Evolutionary conservation across 192 early-diverging fungal genomes (phyloP).

Genomic region (Coemansia sp.): DNA sequence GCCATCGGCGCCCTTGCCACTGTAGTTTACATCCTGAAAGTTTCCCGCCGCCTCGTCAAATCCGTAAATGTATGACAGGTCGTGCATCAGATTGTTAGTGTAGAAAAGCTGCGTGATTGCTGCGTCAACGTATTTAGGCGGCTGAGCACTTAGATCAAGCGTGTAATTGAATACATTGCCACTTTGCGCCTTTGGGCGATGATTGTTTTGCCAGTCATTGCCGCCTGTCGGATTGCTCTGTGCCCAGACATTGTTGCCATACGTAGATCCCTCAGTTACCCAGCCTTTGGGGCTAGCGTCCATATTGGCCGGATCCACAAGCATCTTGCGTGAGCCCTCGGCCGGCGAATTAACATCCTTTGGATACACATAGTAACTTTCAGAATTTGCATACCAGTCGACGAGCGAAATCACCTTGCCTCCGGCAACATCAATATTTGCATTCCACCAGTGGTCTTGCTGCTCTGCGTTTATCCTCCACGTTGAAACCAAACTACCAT

Average conservation of each 20-base stretch:
- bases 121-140: conserved; percentile 72
- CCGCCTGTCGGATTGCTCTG: conserved; percentile 83
- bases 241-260: conserved; percentile 95
- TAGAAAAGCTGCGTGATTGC: conserved; percentile 91
- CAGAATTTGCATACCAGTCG: conserved; percentile 82
- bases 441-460: conserved; percentile 81
- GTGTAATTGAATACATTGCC: conserved; percentile 65
- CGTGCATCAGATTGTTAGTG: conserved; percentile 89
- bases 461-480: conserved; percentile 85
- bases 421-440: conserved; percentile 60
- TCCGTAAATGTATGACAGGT: conserved; percentile 84
- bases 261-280: conserved; percentile 64
- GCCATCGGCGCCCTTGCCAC: conserved; percentile 65
- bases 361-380: conserved; percentile 79
- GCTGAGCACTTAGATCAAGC: conserved; percentile 65
- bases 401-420: conserved; percentile 68
- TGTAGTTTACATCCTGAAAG: conserved; percentile 90
- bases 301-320: conserved; percentile 57
- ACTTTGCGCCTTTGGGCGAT: conserved; percentile 53
- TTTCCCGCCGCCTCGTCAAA: conserved; percentile 93
- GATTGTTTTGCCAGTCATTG: conserved; percentile 75
- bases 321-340: conserved; percentile 62
- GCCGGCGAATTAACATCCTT: conserved; percentile 76
- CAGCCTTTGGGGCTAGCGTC: conserved; percentile 80
- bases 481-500: conserved; percentile 63